These are phyloP conservation scores for Thielaviopsis cerberus DNA, from an alignment of 2,329 filamentous ascomycete species.

Conservation along the genomic window DNA sequence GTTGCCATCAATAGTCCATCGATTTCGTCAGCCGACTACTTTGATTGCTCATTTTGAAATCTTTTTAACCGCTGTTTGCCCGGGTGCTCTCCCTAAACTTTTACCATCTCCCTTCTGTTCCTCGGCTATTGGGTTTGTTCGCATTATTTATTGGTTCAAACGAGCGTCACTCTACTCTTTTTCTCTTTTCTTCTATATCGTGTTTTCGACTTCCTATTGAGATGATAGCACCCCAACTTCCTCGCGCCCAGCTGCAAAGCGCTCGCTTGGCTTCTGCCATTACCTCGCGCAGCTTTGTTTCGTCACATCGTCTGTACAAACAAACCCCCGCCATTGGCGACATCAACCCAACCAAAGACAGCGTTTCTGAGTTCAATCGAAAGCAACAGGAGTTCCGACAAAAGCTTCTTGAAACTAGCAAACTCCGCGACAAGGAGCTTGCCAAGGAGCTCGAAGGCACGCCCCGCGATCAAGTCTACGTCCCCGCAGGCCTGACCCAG, in stretches of 20 bases:
- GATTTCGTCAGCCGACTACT: not conserved
- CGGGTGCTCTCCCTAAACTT: not conserved
- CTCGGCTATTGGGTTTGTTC: not conserved
- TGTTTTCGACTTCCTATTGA: conserved; percentile 2
- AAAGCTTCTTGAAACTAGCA: conserved; percentile 56
- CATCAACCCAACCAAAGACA: conserved; percentile 46
- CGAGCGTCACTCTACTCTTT: not conserved
- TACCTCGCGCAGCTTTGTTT: conserved; percentile 14
- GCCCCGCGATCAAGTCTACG: conserved; percentile 3
- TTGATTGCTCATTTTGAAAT: not conserved
- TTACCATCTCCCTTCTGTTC: not conserved
- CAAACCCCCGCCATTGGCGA: conserved; percentile 67
- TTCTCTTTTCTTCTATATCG: not conserved
- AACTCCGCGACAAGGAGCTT: conserved; percentile 30
- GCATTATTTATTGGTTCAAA: not conserved
- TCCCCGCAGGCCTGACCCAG: conserved; percentile 17
- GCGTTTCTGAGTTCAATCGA: conserved; percentile 56
- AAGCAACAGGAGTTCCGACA: conserved; percentile 79
- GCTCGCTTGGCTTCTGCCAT: conserved; percentile 24
- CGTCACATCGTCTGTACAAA: conserved; percentile 15
- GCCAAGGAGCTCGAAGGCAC: conserved; percentile 4
- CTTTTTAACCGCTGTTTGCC: not conserved
- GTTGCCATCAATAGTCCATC: not conserved
- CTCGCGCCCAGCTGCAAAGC: conserved; percentile 16
- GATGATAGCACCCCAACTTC: conserved; percentile 3